A percentile compares a stretch with the other conserved stretches of the same genome.
Conservation (phyloP, 305 asterid species). For the Fraxinus floribunda region DNA sequence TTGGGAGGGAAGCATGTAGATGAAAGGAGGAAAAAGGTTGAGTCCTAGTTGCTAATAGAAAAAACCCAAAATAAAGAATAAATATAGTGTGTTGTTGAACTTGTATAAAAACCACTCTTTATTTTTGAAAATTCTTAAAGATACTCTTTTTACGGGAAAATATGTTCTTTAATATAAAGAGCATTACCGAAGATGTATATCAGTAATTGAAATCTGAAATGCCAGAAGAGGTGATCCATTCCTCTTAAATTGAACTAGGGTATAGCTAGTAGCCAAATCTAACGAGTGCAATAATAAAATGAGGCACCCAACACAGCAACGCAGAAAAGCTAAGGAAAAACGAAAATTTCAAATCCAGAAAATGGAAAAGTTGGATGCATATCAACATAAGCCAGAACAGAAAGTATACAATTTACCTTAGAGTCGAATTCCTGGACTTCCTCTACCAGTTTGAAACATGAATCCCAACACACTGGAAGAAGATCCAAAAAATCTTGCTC, state of each 20-base stretch:
- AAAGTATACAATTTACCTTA: slow-evolving; percentile 49
- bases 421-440: slow-evolving; percentile 97
- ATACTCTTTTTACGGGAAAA: not conserved
- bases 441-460: slow-evolving; percentile 79
- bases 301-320: not conserved
- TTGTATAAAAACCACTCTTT: not conserved
- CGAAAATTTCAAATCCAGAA: not conserved
- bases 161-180: not conserved
- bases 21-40: not conserved
- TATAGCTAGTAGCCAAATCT: not conserved
- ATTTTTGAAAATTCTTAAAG: not conserved
- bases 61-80: not conserved
- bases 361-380: not conserved
- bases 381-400: slow-evolving; percentile 3
- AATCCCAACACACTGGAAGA: slow-evolving; percentile 85
- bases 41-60: not conserved
- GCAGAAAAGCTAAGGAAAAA: not conserved
- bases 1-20: not conserved
- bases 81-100: not conserved
- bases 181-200: not conserved
- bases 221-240: not conserved
- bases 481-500: slow-evolving; percentile 83
- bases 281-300: not conserved
- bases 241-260: not conserved
- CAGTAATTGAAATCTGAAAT: not conserved